Conservation (phyloP, 805 yeast genomes). For the Starmerella sp. region DNA sequence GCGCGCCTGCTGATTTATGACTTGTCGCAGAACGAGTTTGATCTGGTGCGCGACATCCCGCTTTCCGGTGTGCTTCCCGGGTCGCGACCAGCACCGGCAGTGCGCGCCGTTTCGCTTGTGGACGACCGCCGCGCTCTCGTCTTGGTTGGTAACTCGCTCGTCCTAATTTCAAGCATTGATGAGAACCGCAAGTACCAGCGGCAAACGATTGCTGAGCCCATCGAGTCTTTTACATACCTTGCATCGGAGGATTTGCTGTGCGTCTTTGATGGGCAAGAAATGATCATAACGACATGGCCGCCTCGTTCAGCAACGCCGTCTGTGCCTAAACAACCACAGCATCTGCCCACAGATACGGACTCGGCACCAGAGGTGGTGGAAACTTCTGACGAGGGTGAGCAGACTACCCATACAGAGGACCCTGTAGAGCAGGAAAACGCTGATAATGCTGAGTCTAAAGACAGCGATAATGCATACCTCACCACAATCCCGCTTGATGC, state of each 20-base stretch:
- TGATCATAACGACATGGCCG: constrained; percentile 13
- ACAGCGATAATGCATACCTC: not conserved
- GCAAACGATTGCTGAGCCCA: constrained; percentile 27
- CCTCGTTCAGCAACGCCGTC: not conserved
- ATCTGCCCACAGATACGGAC: not conserved
- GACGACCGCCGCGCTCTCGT: constrained; percentile 22
- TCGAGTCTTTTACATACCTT: constrained; percentile 30
- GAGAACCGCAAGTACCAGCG: constrained; percentile 21
- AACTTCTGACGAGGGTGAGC: not conserved
- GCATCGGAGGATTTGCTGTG: constrained; percentile 27
- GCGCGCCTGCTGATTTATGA: constrained; percentile 25
- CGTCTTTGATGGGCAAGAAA: constrained; percentile 34
- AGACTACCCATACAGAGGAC: constrained; percentile 4
- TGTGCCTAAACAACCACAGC: not conserved
- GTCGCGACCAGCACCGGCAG: constrained; percentile 22
- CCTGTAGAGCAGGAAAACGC: no score
- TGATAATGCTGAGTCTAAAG: not conserved
- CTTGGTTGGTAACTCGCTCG: constrained; percentile 32
- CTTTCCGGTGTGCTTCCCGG: constrained; percentile 30
- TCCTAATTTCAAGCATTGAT: constrained; percentile 19
- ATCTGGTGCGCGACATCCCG: constrained; percentile 28
- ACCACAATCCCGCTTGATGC: constrained; percentile 31
- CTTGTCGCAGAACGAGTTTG: constrained; percentile 19
- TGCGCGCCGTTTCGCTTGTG: constrained; percentile 26
- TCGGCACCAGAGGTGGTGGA: no score